phyloP scores from a whole-genome alignment of 257 asterid genomes.

The Solanum gracilifrons region DNA sequence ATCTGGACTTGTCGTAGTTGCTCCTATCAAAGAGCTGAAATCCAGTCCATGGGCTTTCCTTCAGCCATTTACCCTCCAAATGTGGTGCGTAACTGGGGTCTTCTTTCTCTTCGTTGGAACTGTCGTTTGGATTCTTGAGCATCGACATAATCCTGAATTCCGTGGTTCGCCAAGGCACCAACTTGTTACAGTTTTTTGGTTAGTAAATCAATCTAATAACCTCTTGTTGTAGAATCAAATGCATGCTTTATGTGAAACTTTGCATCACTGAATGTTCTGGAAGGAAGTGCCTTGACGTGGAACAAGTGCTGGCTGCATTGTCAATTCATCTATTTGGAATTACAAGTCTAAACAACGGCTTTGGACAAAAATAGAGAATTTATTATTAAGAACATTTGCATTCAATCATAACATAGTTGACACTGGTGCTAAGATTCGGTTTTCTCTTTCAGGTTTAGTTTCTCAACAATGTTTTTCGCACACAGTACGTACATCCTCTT shows the following conservation, averaged over 20 bases:
- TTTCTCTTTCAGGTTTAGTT: slow-evolving; percentile 74
- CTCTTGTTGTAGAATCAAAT: background rate
- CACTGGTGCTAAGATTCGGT: background rate
- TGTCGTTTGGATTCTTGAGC: slow-evolving; percentile 98
- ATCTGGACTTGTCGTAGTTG: slow-evolving; percentile 85
- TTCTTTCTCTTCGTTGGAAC: slow-evolving; percentile 78
- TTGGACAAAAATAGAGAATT: background rate
- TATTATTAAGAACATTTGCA: background rate
- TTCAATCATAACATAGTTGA: background rate
- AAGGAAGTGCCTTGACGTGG: background rate
- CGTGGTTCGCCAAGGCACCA: slow-evolving; percentile 91
- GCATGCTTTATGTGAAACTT: background rate
- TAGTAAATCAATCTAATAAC: slow-evolving; percentile 8
- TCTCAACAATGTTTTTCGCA: slow-evolving; percentile 93
- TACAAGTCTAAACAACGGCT: background rate
- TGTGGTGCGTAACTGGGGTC: slow-evolving; percentile 81
- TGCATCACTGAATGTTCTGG: background rate
- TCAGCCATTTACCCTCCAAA: slow-evolving; percentile 81
- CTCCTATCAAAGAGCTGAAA: slow-evolving; percentile 41
- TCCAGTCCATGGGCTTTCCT: slow-evolving; percentile 90
- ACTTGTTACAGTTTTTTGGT: slow-evolving; percentile 71
- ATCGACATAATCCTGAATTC: slow-evolving; percentile 68
- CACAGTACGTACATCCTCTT: slow-evolving; percentile 57
- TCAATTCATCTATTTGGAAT: background rate
- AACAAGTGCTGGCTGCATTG: background rate